Conservation (phyloP, 192 early-diverging fungal species). For the Backusella tuberculispora region DNA sequence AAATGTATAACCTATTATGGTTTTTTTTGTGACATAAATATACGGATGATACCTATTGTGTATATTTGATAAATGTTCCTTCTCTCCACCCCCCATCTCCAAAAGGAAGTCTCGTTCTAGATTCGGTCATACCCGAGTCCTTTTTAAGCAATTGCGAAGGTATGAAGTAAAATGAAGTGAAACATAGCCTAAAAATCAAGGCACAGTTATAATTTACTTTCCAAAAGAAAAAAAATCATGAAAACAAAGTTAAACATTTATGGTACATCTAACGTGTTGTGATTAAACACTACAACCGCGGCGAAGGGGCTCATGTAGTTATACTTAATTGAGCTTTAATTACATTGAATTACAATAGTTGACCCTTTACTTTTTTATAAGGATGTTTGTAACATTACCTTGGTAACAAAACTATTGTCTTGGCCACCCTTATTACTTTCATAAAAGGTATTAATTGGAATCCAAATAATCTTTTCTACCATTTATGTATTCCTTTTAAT, state of each 20-base stretch:
- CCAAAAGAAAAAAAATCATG: not conserved
- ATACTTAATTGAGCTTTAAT: constrained; percentile 3
- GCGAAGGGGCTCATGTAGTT: not conserved
- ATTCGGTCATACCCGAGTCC: constrained; percentile 8
- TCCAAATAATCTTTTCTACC: not conserved
- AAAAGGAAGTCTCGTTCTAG: not conserved
- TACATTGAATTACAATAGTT: not conserved
- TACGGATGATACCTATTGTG: not conserved
- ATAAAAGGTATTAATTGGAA: not conserved
- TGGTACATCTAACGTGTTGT: constrained; percentile 14
- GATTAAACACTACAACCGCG: not conserved
- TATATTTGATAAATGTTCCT: not conserved
- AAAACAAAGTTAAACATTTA: constrained; percentile 19
- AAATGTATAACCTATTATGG: not conserved
- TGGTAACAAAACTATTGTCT: not conserved
- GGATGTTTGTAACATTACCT: not conserved
- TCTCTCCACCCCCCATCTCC: not conserved
- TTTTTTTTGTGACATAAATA: not conserved
- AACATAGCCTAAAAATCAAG: constrained; percentile 16
- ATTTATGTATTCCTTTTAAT: constrained; percentile 12
- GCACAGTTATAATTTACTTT: not conserved
- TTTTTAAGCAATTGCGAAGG: constrained; percentile 3
- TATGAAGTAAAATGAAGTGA: constrained; percentile 5
- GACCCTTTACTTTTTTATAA: not conserved
- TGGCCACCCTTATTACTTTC: not conserved